Evolutionary conservation across 2,329 filamentous ascomycete species (phyloP).

Genomic region (Akanthomyces lecanii): DNA sequence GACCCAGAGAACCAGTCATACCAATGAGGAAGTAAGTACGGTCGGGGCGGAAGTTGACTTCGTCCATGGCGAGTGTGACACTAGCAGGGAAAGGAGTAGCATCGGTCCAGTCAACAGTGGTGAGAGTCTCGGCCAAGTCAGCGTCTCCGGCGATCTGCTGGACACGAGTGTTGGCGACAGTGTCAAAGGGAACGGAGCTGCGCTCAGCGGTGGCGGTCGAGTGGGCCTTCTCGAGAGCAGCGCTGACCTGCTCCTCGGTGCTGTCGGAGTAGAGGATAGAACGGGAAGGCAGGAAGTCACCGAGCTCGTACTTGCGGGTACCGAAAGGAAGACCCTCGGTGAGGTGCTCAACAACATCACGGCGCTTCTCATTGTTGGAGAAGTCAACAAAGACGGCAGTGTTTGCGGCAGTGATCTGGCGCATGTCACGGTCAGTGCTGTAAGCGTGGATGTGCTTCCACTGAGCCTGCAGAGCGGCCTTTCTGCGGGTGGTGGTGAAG

Average conservation of each 20-base stretch:
- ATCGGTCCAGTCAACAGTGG: constrained; percentile 16
- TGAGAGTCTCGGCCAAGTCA: constrained; percentile 13
- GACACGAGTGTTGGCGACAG: constrained; percentile 14
- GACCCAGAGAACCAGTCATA: constrained; percentile 16
- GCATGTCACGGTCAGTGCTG: constrained; percentile 14
- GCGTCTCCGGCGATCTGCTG: constrained; percentile 15
- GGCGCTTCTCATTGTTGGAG: constrained; percentile 10
- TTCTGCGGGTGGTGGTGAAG: constrained; percentile 15
- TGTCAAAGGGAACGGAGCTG: constrained; percentile 14
- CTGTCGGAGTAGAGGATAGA: constrained; percentile 16
- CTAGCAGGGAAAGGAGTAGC: constrained; percentile 14
- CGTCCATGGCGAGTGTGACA: constrained; percentile 16
- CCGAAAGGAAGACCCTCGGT: constrained; percentile 15
- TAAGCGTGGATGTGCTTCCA: constrained; percentile 17
- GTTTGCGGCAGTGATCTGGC: constrained; percentile 14
- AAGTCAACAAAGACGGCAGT: constrained; percentile 16
- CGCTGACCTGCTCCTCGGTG: constrained; percentile 12
- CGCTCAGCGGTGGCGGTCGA: not conserved
- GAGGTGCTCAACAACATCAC: constrained; percentile 16
- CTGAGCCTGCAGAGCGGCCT: constrained; percentile 9
- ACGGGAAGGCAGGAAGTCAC: constrained; percentile 14
- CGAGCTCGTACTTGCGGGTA: constrained; percentile 14
- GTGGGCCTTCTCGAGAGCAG: constrained; percentile 9
- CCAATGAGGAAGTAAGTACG: constrained; percentile 18
- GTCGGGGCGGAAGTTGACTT: constrained; percentile 14